These are phyloP conservation scores for Backusella tuberculispora DNA, from an alignment of 192 early-diverging fungal genomes.

Conservation along the genomic window DNA sequence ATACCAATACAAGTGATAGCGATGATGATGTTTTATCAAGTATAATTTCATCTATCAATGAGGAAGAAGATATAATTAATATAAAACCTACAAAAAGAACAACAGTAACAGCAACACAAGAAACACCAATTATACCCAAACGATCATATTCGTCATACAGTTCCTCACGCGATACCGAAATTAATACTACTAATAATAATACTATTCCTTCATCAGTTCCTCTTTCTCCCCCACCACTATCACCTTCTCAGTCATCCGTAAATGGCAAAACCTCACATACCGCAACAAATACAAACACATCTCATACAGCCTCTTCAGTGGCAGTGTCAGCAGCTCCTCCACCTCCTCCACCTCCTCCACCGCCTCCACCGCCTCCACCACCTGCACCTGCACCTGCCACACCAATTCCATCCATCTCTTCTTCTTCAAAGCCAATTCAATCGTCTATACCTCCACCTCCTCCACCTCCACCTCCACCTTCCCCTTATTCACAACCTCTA, in stretches of 20 bases:
- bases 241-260: not conserved
- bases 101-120: not conserved
- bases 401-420: conserved; percentile 23
- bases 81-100: not conserved
- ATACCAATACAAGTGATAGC: not conserved
- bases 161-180: not conserved
- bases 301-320: conserved; percentile 5
- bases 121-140: conserved; percentile 11
- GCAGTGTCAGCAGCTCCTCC: conserved; percentile 26
- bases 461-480: not conserved
- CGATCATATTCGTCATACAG: not conserved
- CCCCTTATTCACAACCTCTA: not conserved
- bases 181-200: not conserved
- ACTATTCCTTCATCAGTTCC: not conserved
- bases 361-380: not conserved
- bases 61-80: conserved; percentile 1
- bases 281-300: not conserved
- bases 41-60: conserved; percentile 7
- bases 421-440: not conserved
- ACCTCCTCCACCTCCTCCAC: conserved; percentile 12
- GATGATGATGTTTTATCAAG: conserved; percentile 7
- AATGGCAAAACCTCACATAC: not conserved
- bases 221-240: conserved; percentile 31
- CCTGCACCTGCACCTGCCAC: conserved; percentile 34
- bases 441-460: not conserved